Conservation (phyloP, 345 rosid species). For the Citrus hindsii region DNA sequence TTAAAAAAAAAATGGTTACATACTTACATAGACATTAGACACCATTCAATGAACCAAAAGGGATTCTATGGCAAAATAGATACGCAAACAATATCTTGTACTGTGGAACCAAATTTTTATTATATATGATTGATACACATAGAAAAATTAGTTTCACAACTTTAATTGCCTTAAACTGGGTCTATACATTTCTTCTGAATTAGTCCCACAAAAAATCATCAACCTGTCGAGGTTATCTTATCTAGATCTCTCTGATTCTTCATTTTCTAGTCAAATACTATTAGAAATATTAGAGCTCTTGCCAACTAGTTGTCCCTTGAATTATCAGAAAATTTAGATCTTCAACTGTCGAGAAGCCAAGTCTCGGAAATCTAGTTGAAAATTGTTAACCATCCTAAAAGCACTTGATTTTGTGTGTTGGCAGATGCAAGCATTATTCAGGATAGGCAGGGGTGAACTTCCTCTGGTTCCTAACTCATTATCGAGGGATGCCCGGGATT, state of each 20-base stretch:
- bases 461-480: slow-evolving; percentile 55
- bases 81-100: too few relatives aligned
- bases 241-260: not conserved
- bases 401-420: too few relatives aligned
- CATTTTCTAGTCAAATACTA: not conserved
- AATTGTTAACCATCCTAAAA: too few relatives aligned
- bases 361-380: too few relatives aligned
- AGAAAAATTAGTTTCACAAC: too few relatives aligned
- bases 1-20: too few relatives aligned
- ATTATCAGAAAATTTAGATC: not conserved
- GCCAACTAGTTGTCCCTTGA: slow-evolving; percentile 1
- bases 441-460: slow-evolving; percentile 61
- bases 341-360: not conserved
- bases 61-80: too few relatives aligned
- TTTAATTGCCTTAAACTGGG: too few relatives aligned
- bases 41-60: too few relatives aligned
- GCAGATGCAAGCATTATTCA: slow-evolving; percentile 68
- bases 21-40: too few relatives aligned
- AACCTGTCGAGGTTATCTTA: not conserved
- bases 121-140: too few relatives aligned
- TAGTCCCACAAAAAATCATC: not conserved
- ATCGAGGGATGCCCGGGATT: slow-evolving; percentile 55
- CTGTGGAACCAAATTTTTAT: too few relatives aligned
- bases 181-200: not conserved
- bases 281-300: not conserved